Percentiles rank a stretch among this genome's conserved stretches.
Evolutionary conservation across 305 asterid species (phyloP).

Genomic region (Fraxinus ornus): DNA sequence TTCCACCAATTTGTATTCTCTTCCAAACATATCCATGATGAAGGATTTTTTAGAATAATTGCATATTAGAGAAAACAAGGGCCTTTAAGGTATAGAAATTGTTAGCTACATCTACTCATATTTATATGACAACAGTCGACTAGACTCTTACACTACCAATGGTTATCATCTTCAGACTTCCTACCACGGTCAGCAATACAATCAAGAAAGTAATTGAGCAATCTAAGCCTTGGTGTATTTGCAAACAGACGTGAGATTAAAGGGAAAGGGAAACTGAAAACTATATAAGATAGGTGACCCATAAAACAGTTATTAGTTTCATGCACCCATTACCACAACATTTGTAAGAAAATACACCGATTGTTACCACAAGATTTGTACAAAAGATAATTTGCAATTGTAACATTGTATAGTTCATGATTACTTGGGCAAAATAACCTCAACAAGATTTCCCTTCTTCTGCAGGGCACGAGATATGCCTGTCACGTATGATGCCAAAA

Average conservation of each 20-base stretch:
- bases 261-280: background rate
- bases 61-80: background rate
- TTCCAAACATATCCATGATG: background rate
- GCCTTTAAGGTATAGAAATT: background rate
- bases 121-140: background rate
- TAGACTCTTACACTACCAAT: background rate
- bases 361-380: background rate
- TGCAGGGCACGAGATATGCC: slow-evolving; percentile 72
- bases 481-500: slow-evolving; percentile 70
- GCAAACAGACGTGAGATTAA: background rate
- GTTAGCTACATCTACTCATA: background rate
- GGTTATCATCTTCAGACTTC: background rate
- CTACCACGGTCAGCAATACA: background rate
- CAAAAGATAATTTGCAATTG: background rate
- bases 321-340: background rate
- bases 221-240: background rate
- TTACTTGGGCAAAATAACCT: slow-evolving; percentile 91
- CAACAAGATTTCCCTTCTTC: slow-evolving; percentile 74
- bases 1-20: background rate
- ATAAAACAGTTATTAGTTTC: background rate
- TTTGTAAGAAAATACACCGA: background rate
- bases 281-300: background rate
- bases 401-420: slow-evolving; percentile 26
- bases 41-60: background rate
- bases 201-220: background rate